Evolutionary conservation across 352 stramenopile genomes (phyloP), one percentile per base, ranked within the genome.

Genomic region (Phytopythium cucurbitacearum): DNA sequence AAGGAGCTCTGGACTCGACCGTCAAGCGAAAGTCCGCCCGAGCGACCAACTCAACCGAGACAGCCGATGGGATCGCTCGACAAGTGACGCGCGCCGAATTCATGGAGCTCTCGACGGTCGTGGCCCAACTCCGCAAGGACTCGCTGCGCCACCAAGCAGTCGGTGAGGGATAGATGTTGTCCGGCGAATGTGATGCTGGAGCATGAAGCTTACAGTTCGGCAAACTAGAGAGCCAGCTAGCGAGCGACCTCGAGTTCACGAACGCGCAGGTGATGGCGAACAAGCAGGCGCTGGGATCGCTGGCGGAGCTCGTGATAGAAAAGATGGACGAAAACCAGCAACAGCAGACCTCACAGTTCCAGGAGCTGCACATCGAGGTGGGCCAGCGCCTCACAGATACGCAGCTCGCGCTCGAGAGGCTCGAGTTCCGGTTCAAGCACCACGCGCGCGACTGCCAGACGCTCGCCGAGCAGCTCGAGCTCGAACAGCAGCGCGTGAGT

Each of bases 381-480:
- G 62, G 73, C 3, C 67, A 84, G 34, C 66, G 54, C 16, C 60
- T 84, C 15, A 76, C 65, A 8, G 74, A 84, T 21, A 39, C 80
- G 15, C 69, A 76, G 35, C 41, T 80, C 33, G 60, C 70, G 7
- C 61, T 85, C 12, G 67, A 88, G 40, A 69, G 72, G 15, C 60
- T 88, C n/a, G 77, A 88, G 49, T 85, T 88, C n/a, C 69, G 72
- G n/a, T 75, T 85, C 53, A 80, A 77, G 33, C 77, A 88, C 48
- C 77, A 85, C 40, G 37, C 70, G 9, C 71, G 74, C 0, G 72
- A 85, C 47, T 83, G 65, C 12, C 65, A 81, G 45, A 55, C 72
- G 12, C 47, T 88, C 35, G 55, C 56, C 0, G 72, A 88, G 42
- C 77, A 81, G 28, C 59, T 76, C 0, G 74, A 85, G 39, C 16